phyloP scores from a whole-genome alignment of 257 asterid species.

The Ligustrum vulgare region DNA sequence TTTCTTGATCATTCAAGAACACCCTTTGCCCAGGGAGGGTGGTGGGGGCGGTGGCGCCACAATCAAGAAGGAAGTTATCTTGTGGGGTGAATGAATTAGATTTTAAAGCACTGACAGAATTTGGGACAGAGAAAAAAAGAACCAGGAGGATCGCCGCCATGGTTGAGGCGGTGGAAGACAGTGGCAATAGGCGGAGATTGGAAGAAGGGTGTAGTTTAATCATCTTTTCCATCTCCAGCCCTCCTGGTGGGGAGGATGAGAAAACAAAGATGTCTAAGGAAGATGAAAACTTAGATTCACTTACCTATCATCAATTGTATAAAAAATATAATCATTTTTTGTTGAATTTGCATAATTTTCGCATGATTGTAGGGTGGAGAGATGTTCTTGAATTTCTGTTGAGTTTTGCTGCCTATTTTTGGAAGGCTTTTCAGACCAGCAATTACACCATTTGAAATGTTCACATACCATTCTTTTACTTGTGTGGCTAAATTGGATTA shows the following conservation, averaged over 20 bases:
- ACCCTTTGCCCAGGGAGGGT: slow-evolving; percentile 44
- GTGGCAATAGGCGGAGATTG: background rate
- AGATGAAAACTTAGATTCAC: background rate
- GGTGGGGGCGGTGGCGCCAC: slow-evolving; percentile 45
- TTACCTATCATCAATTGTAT: background rate
- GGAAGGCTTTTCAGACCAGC: background rate
- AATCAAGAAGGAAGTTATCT: slow-evolving; percentile 62
- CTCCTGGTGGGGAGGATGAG: slow-evolving; percentile 34
- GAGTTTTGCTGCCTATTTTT: slow-evolving; percentile 24
- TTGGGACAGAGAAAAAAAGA: slow-evolving; percentile 20
- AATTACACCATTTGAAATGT: background rate
- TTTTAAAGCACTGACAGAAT: slow-evolving; percentile 25
- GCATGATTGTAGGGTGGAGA: slow-evolving; percentile 23
- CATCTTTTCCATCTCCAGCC: slow-evolving; percentile 52
- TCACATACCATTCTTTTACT: background rate
- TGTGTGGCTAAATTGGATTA: background rate
- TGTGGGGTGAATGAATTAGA: slow-evolving; percentile 56
- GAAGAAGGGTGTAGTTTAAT: slow-evolving; percentile 24
- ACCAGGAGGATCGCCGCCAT: slow-evolving; percentile 43
- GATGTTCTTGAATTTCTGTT: slow-evolving; percentile 15
- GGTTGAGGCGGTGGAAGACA: slow-evolving; percentile 23
- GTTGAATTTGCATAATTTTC: slow-evolving; percentile 15
- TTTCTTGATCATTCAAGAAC: slow-evolving; percentile 46
- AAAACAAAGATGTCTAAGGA: slow-evolving; percentile 6
- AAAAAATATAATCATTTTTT: background rate